Conservation (phyloP, 1,284 basidiomycete species). For the Leccinum pachyderme region DNA sequence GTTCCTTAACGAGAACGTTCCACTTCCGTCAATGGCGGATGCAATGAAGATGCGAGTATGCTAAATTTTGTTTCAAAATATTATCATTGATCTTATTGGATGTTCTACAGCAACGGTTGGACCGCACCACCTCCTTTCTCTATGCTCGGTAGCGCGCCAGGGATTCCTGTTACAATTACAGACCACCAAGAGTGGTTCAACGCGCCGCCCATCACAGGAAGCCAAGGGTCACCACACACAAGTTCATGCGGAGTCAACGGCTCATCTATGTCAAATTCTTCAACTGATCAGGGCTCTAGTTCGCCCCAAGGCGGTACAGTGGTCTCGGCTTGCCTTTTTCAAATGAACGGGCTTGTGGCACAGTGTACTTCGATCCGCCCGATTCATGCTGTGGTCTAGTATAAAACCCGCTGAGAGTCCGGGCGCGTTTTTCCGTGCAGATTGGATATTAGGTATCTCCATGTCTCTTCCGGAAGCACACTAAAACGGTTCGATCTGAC, state of each 20-base stretch:
- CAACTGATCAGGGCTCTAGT: background rate
- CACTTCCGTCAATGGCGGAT: constrained; percentile 33
- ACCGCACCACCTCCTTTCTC: background rate
- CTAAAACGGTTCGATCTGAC: constrained; percentile 27
- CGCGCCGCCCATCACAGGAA: background rate
- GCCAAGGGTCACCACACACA: background rate
- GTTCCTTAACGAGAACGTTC: constrained; percentile 6
- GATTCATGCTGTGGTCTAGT: constrained; percentile 9
- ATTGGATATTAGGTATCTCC: constrained; percentile 13
- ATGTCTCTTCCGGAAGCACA: constrained; percentile 26
- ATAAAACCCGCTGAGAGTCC: constrained; percentile 12
- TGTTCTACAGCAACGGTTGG: background rate
- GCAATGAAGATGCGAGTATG: constrained; percentile 15
- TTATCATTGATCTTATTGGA: constrained; percentile 4
- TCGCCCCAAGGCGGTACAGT: constrained; percentile 1
- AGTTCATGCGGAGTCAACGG: constrained; percentile 2
- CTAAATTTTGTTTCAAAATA: background rate
- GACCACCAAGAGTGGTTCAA: background rate
- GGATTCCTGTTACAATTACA: background rate
- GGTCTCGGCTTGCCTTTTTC: background rate
- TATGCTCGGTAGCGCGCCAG: background rate
- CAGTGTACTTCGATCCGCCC: constrained; percentile 3
- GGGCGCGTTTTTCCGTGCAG: constrained; percentile 5
- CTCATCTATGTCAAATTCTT: background rate
- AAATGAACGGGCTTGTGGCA: background rate